Evolutionary conservation across 768 basidiomycete species (phyloP), one percentile per base, ranked within the genome.

Genomic region (Boletus subparvulus): DNA sequence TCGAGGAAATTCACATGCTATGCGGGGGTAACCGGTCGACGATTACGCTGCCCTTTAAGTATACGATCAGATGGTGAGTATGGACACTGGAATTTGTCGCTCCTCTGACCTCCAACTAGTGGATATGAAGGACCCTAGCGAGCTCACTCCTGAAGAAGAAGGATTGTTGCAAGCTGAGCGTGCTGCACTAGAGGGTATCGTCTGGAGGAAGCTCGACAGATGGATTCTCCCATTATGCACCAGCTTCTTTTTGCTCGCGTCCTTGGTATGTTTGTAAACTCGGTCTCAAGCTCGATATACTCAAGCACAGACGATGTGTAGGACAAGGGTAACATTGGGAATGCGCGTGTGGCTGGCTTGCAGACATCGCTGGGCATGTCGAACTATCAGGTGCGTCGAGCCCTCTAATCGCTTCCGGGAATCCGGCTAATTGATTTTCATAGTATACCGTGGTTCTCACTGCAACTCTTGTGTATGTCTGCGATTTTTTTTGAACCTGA

Each of bases 261-360:
- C 78, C 63, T 56, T 84, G 65, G 83, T 83, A 51, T 56, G 82
- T 45, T 17, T 41, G 7, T 9, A 9, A 3, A 14, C 30, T 14
- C 16, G n/a, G 28, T 21, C 37, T 35, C 41, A 24, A 36, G 9
- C 44, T 30, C 11, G 10, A 12, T 32, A 3, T 35, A 0, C 45
- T 26, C 19, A 37, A 21, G 45, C 35, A 5, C 14, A 9, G 1
- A 40, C 21, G 63, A 40, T 50, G 21, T 21, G 21, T 37, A 71
- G 82, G 51, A 81, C 42, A 56, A 52, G 43, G 67, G 60, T 12
- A 84, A 85, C 60, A 75, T 85, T 37, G 80, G 77, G 21, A 86
- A 86, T 61, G 85, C 85, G 28, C 75, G 78, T 16, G 76, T 86
- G 3, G 86, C 82, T 13, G 84, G 85, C 6, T 65, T 87, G 55